A percentile compares a stretch with the other conserved stretches of the same genome.
These are phyloP conservation scores for Kwoniella europaea DNA, from an alignment of 768 basidiomycete species.

Conservation along the genomic window DNA sequence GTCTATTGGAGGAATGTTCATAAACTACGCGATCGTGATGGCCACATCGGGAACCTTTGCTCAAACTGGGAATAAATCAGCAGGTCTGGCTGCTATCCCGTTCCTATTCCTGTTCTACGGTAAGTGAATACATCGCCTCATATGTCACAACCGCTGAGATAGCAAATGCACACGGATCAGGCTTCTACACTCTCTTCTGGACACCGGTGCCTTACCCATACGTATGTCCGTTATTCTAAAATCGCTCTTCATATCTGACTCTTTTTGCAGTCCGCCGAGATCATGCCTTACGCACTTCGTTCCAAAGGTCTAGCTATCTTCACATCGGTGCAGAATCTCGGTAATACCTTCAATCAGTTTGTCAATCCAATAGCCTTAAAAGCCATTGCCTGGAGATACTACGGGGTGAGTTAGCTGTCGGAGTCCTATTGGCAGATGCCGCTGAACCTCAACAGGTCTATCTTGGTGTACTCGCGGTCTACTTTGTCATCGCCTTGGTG, in stretches of 20 bases:
- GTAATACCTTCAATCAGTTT: slow-evolving; percentile 42
- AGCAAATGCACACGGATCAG: not conserved
- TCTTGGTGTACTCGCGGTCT: slow-evolving; percentile 6
- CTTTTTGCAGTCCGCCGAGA: slow-evolving; percentile 17
- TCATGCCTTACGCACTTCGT: slow-evolving; percentile 71
- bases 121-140: slow-evolving; percentile 12
- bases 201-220: slow-evolving; percentile 20
- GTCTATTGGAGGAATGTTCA: slow-evolving; percentile 35
- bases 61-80: slow-evolving; percentile 20
- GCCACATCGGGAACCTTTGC: slow-evolving; percentile 46
- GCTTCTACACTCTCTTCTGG: slow-evolving; percentile 28
- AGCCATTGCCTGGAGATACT: slow-evolving; percentile 37
- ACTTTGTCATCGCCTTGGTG: slow-evolving; percentile 27
- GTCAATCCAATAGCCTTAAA: slow-evolving; percentile 47
- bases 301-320: slow-evolving; percentile 79
- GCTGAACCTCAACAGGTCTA: slow-evolving; percentile 5
- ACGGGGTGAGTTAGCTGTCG: not conserved
- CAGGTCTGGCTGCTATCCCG: slow-evolving; percentile 44
- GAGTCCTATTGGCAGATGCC: too few relatives aligned
- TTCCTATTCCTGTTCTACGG: slow-evolving; percentile 37
- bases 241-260: too few relatives aligned
- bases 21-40: slow-evolving; percentile 32
- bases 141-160: not conserved
- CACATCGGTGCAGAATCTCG: slow-evolving; percentile 30
- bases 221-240: too few relatives aligned